Conservation (phyloP, 805 yeast species). For the Ogataea nitratoaversa region DNA sequence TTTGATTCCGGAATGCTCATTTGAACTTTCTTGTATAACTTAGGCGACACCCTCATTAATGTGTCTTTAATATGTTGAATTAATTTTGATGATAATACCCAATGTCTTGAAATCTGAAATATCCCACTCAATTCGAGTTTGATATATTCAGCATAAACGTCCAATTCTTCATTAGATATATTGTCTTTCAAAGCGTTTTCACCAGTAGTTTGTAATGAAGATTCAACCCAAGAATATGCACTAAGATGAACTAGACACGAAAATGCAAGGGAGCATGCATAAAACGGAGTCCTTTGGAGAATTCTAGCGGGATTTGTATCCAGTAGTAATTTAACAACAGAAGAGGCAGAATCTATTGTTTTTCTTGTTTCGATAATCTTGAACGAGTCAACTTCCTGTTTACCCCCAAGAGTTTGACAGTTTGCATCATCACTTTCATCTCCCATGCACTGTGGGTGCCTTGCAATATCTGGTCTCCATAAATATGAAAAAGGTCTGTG, state of each 20-base stretch:
- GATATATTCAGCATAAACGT: slow-evolving; percentile 43
- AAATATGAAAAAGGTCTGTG: slow-evolving; percentile 51
- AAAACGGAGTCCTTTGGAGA: slow-evolving; percentile 43
- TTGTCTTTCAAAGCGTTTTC: slow-evolving; percentile 17
- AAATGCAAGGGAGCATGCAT: slow-evolving; percentile 51
- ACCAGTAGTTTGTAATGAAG: slow-evolving; percentile 22
- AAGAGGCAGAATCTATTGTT: slow-evolving; percentile 50
- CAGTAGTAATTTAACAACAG: slow-evolving; percentile 41
- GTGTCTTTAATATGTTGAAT: slow-evolving; percentile 45
- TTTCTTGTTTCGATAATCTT: slow-evolving; percentile 50
- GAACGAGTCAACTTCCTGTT: slow-evolving; percentile 36
- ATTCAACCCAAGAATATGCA: slow-evolving; percentile 50
- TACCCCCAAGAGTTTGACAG: slow-evolving; percentile 28
- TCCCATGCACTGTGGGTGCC: slow-evolving; percentile 35
- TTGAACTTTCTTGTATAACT: slow-evolving; percentile 35
- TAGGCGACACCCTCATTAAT: slow-evolving; percentile 38
- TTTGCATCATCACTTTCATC: slow-evolving; percentile 26
- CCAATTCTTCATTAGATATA: slow-evolving; percentile 35
- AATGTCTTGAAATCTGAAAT: slow-evolving; percentile 46
- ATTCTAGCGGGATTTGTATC: slow-evolving; percentile 45
- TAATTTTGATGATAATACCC: slow-evolving; percentile 46
- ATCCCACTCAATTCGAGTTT: slow-evolving; percentile 46
- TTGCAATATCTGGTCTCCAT: slow-evolving; percentile 46
- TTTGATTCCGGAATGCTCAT: slow-evolving; percentile 24
- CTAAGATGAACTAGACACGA: slow-evolving; percentile 49